Base-by-base conservation (phyloP, 1,139 yeast species). In the Wickerhamiella infanticola region DNA sequence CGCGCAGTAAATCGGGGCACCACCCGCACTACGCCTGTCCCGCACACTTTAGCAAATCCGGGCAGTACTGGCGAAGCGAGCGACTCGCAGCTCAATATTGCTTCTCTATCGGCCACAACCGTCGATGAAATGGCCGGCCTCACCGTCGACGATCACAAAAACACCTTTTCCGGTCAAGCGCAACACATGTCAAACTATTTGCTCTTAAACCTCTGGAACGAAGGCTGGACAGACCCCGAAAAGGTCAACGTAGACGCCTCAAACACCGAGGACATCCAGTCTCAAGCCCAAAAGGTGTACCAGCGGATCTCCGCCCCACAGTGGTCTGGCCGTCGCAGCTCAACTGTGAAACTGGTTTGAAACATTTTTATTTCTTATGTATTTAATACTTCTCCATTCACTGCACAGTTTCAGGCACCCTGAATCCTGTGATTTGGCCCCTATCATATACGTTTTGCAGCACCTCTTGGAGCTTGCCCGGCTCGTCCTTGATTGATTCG, bases 391-490 rank as follows among this genome's bases (percentile, higher is more conserved):
- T 6, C 7, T 9, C 13, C n/a, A 6, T n/a, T 35, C 7, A 9
- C 7, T 18, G 7, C n/a, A n/a, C 37, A 35, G 33, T 29, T n/a
- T 29, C 35, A 3, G 85, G 85, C 3, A 81, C 81, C 52, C 67
- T 73, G 62, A 74, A 80, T 53, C 77, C 73, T 37, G 70, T 59
- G 42, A 65, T 64, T 48, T 77, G 73, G 1, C 98, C 98, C 59
- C 84, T 94, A 31, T 72, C 67, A 58, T 88, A 88, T 9, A 93
- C 72, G 41, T 73, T 70, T 43, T 78, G 73, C 56, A 90, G 68
- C 1, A 75, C 71, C 6, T 63, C 63, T 39, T 81, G 84, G 50
- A 88, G 74, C 29, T 67, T 70, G 0, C 83, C 90, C 0, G 64
- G 62, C 3, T 67, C 69, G 18, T 18, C 18, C 47, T 68, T 66